Base-by-base conservation (phyloP, 148 eudicot genomes). In the Chenopodium berlandieri region DNA sequence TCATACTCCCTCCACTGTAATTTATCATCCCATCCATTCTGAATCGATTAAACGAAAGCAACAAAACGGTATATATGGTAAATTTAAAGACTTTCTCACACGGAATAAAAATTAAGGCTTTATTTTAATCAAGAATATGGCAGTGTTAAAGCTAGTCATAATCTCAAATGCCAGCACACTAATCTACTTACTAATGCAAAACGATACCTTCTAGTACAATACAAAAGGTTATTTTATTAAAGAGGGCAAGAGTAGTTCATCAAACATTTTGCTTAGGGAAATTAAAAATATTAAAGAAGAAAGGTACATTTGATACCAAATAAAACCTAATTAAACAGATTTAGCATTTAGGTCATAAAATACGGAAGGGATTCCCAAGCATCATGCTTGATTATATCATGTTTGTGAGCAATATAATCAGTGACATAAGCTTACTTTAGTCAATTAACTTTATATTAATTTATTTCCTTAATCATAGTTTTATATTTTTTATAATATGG, bases 301-400 rank as follows among this genome's bases (percentile, higher is more conserved):
- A 78, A 78, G 73, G 52, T 50, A 47, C 63, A 19, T 69, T 70
- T 60, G 75, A 56, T 76, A 19, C 80, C 4, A 47, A 72, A 71
- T 30, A 13, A 32, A 23, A 60, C 44, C 34, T 69, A 68, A 75
- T 63, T 75, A 20, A 80, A 17, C 37, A 80, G 77, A 75, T 60
- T 60, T 27, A 27, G 27, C 27, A 27, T 27, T 40, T 80, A 1
- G 73, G 71, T 75, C 77, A 80, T 75, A 79, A 80, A 84, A 80
- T 75, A 73, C 48, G 34, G 76, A 23, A 67, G 73, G 76, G 86
- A 84, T 76, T 80, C 68, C 25, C 32, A 31, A 32, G 67, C 83
- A 80, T 69, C 65, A 79, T 31, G 62, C 67, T 73, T 60, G 20
- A 80, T 62, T 71, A 62, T 40, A 70, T 80, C 64, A 84, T 16